Conservation (phyloP, 2,329 filamentous ascomycete genomes). For the Bipolaris oryzae region DNA sequence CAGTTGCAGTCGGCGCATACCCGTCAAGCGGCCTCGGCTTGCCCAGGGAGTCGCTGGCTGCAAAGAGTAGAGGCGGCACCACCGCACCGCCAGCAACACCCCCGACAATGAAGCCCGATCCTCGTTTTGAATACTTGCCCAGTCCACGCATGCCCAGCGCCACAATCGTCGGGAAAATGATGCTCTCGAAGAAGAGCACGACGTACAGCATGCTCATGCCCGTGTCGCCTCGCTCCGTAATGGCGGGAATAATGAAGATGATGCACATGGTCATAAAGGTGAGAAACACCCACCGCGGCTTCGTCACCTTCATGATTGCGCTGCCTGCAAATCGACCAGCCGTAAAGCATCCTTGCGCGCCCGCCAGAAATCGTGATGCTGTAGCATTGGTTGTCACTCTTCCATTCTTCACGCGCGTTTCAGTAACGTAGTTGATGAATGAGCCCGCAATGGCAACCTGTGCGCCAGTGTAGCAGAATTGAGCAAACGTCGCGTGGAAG, state of each 20-base stretch:
- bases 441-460: constrained; percentile 63
- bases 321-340: constrained; percentile 73
- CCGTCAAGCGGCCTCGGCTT: constrained; percentile 21
- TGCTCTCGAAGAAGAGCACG: constrained; percentile 81
- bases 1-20: constrained; percentile 58
- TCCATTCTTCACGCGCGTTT: constrained; percentile 43
- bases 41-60: constrained; percentile 68
- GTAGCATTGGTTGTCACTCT: constrained; percentile 52
- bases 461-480: constrained; percentile 81
- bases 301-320: constrained; percentile 68
- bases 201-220: constrained; percentile 69
- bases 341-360: constrained; percentile 75
- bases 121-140: constrained; percentile 77
- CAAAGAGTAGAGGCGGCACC: constrained; percentile 74
- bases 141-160: constrained; percentile 77
- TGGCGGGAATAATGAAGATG: constrained; percentile 62
- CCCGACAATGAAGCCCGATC: constrained; percentile 73
- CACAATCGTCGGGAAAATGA: constrained; percentile 82
- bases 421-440: constrained; percentile 57
- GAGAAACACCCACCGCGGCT: constrained; percentile 73
- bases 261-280: constrained; percentile 65
- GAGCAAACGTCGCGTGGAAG: constrained; percentile 76
- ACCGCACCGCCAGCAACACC: constrained; percentile 74
- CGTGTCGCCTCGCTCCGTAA: constrained; percentile 58
- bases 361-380: constrained; percentile 72